Evolutionary conservation across 1,284 basidiomycete genomes (phyloP).

Genomic region (Xerocomus amazonicus): DNA sequence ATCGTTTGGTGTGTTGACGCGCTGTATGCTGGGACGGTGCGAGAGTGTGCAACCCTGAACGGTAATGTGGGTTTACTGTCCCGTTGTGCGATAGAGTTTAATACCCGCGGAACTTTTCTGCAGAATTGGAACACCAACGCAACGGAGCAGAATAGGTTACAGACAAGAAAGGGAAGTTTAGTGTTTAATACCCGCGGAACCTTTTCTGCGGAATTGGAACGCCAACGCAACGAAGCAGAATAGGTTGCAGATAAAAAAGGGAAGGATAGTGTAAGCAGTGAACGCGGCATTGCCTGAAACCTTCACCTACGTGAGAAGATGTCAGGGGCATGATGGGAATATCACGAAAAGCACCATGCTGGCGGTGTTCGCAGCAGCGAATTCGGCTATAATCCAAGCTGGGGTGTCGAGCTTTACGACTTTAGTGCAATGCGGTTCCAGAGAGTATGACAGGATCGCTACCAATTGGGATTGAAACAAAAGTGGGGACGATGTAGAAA

Average conservation of each 20-base stretch:
- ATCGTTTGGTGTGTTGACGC: conserved; percentile 35
- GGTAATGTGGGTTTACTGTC: conserved; percentile 28
- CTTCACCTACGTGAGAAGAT: too few relatives aligned
- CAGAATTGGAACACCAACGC: too few relatives aligned
- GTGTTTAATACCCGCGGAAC: too few relatives aligned
- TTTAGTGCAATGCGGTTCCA: conserved; percentile 84
- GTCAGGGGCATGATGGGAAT: too few relatives aligned
- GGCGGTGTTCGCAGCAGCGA: conserved; percentile 79
- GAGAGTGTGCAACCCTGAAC: conserved; percentile 26
- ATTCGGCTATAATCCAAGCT: conserved; percentile 54
- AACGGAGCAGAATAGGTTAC: too few relatives aligned
- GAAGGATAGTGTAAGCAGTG: too few relatives aligned
- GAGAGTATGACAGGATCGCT: conserved; percentile 91
- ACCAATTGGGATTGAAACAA: conserved; percentile 78
- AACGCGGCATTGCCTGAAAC: too few relatives aligned
- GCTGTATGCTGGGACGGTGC: conserved; percentile 36
- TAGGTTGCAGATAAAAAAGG: too few relatives aligned
- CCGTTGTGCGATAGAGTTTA: background rate
- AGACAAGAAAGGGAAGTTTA: too few relatives aligned
- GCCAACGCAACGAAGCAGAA: too few relatives aligned
- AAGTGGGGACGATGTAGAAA: conserved; percentile 79
- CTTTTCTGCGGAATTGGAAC: too few relatives aligned
- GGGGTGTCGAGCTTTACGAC: conserved; percentile 52
- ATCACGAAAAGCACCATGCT: conserved; percentile 64
- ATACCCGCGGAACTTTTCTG: too few relatives aligned